Evolutionary conservation across 441 rosid genomes (phyloP).

Genomic region (Erysimum cheiri): DNA sequence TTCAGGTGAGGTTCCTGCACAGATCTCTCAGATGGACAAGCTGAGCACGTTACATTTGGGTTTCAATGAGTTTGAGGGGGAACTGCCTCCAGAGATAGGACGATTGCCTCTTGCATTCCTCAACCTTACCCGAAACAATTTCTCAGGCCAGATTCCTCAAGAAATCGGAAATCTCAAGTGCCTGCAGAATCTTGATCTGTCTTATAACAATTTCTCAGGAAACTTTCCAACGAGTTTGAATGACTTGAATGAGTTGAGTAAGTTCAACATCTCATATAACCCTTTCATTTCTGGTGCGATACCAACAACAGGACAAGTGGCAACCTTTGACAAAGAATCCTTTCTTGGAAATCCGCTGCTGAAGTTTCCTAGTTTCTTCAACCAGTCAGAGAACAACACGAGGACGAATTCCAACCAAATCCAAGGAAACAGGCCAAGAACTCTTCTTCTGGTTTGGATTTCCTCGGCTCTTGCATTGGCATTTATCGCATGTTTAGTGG

Average conservation of each 20-base stretch:
- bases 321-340: conserved; percentile 73
- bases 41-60: conserved; percentile 78
- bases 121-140: conserved; percentile 60
- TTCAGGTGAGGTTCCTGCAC: conserved; percentile 68
- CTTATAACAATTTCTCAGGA: conserved; percentile 84
- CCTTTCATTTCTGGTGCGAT: conserved; percentile 66
- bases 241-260: conserved; percentile 60
- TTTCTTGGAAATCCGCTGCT: conserved; percentile 79
- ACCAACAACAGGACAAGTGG: conserved; percentile 79
- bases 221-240: conserved; percentile 65
- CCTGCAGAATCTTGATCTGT: conserved; percentile 77
- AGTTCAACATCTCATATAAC: conserved; percentile 88
- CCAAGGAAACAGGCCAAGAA: conserved; percentile 33
- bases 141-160: conserved; percentile 70
- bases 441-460: conserved; percentile 34
- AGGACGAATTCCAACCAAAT: conserved; percentile 38
- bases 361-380: conserved; percentile 57
- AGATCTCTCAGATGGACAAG: conserved; percentile 62
- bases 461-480: conserved; percentile 47
- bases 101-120: conserved; percentile 72
- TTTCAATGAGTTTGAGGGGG: conserved; percentile 57
- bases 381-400: conserved; percentile 38
- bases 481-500: conserved; percentile 53
- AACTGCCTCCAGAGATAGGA: conserved; percentile 64
- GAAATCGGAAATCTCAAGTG: conserved; percentile 69